Conservation (phyloP, 2,329 filamentous ascomycete species). For the Knufia petricola region DNA sequence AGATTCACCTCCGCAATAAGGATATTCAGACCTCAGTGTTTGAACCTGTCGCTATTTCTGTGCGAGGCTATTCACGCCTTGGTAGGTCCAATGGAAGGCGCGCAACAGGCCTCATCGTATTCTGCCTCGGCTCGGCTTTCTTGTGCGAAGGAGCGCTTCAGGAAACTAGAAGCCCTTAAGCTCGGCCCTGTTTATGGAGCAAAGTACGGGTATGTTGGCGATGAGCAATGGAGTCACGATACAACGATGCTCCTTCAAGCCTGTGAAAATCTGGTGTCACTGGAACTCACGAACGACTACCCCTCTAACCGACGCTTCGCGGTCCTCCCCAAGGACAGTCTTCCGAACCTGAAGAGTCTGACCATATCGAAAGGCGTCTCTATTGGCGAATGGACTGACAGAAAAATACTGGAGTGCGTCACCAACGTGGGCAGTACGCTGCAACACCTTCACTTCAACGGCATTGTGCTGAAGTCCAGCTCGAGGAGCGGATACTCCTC, state of each 20-base stretch:
- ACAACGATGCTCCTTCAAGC: not conserved
- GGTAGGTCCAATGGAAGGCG: not conserved
- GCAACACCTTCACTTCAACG: not conserved
- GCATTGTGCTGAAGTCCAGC: not conserved
- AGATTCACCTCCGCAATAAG: not conserved
- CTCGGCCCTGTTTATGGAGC: not conserved
- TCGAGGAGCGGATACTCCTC: not conserved
- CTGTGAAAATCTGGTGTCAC: not conserved
- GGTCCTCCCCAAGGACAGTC: not conserved
- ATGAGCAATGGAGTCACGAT: not conserved
- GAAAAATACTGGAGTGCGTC: not conserved
- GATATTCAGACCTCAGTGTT: not conserved
- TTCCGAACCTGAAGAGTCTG: conserved; percentile 1
- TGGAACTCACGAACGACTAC: conserved; percentile 4
- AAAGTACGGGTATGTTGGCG: not conserved
- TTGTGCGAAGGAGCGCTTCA: not conserved
- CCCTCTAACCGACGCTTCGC: not conserved
- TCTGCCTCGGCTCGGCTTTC: not conserved
- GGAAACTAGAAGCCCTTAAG: not conserved
- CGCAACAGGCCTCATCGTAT: no score
- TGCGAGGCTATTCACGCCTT: not conserved
- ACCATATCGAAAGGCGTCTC: not conserved
- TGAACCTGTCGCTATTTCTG: conserved; percentile 4
- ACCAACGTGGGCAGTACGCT: not conserved
- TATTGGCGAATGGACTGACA: not conserved